Evolutionary conservation across 345 rosid species (phyloP), one percentile per base, ranked within the genome.

Genomic region (Hibiscus tridactylites): DNA sequence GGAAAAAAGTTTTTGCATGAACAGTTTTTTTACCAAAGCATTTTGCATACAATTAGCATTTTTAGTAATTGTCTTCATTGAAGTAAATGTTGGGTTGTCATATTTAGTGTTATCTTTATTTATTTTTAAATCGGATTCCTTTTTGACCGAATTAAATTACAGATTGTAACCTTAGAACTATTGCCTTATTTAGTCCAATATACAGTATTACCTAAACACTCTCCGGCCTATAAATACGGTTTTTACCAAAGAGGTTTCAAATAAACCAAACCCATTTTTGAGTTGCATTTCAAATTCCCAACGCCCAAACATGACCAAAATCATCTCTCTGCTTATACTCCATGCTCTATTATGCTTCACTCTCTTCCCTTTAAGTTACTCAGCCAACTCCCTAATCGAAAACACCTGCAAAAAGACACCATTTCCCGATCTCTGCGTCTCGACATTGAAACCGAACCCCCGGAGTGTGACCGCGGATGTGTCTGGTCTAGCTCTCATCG

Each of bases 351-450:
- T 54, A 11, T 70, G 53, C 60, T 50, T 35, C 46, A 17, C 28
- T 53, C 52, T 69, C 6, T 12, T 57, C 19, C 35, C 52, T 7
- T 3, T 26, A 8, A 47, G 8, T 21, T 15, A 47, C 71, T 47
- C 71, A 49, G 58, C 3, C 39, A 28, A 1, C 68, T 29, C 33
- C 56, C 76, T 52, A 52, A 65, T 58, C 7, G 13, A 61, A 47
- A 15, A 44, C 33, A 77, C 81, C 16, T 79, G 88, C 77, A 77
- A 77, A 57, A 39, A 74, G 2, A 80, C 78, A 15, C 81, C 80
- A 4, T 50, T 59, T 24, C 63, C 58, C 61, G 42, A 54, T 37
- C 81, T 81, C n/a, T 85, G 83, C 60, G 7, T 64, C 2, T 75
- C 77, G 31, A 57, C 77, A 3, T 79, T 81, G 33, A 17, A 61